These are phyloP conservation scores for Aspergillus egyptiacus DNA, from an alignment of 495 filamentous ascomycete species.

Conservation along the genomic window DNA sequence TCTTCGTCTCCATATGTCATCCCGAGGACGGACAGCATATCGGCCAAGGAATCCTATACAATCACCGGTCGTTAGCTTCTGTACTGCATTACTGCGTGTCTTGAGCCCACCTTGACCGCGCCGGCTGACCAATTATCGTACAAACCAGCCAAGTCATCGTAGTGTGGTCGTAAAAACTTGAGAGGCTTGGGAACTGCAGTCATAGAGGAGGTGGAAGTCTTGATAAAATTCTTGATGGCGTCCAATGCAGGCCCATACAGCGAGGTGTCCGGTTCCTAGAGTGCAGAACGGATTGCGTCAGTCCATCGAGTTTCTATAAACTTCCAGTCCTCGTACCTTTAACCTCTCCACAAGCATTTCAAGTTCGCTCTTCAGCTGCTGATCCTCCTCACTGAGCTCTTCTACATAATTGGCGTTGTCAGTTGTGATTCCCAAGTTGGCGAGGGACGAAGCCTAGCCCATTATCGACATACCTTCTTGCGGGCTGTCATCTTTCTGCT, in stretches of 20 bases:
- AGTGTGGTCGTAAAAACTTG: constrained; percentile 96
- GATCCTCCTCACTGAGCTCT: constrained; percentile 96
- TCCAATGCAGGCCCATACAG: constrained; percentile 91
- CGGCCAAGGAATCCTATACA: constrained; percentile 69
- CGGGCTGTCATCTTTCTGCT: constrained; percentile 62
- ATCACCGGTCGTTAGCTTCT: not conserved
- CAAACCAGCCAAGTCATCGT: constrained; percentile 72
- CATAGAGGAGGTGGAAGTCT: constrained; percentile 98
- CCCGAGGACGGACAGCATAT: constrained; percentile 93
- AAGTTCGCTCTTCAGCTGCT: constrained; percentile 94
- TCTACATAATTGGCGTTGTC: constrained; percentile 41
- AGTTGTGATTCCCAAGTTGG: not conserved
- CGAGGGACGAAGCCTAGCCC: not conserved
- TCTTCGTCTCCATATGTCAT: constrained; percentile 99
- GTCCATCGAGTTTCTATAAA: constrained; percentile 5
- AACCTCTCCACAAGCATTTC: constrained; percentile 97
- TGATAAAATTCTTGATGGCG: constrained; percentile 94
- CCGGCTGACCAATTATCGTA: constrained; percentile 85
- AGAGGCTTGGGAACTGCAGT: constrained; percentile 97
- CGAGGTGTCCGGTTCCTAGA: constrained; percentile 73
- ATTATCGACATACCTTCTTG: constrained; percentile 44
- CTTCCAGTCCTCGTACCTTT: constrained; percentile 55
- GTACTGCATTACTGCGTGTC: not conserved
- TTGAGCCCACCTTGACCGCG: constrained; percentile 62
- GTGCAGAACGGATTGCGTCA: constrained; percentile 25